Base-by-base conservation (phyloP, 2,329 filamentous ascomycete genomes). In the Tolypocladium cylindrosporum region DNA sequence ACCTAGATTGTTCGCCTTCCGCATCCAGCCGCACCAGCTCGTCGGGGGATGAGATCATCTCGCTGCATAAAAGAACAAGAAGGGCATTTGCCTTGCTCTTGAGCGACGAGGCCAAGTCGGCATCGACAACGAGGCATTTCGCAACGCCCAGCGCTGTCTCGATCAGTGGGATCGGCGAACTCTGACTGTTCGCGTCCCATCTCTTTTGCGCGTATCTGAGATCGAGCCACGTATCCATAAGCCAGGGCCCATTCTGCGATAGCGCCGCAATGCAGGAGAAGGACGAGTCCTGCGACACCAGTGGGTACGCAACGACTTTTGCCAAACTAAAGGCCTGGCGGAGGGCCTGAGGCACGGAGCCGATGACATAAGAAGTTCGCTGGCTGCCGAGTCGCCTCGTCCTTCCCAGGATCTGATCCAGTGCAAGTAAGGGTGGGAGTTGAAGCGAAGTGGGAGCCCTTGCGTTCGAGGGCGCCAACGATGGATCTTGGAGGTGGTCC, bases 151-250 rank as follows among this genome's bases (percentile, higher is more conserved):
- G 58, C 3, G 71, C 67, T 43, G 66, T 69, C 45, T 74, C 69
- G 4, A 81, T 64, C 2, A 76, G 62, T 11, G 69, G 61, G 10
- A 73, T 63, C 4, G 75, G 64, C 24, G 70, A 69, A 42, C 62
- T 65, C 19, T 66, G 66, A 57, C 65, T 63, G 52, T 64, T 42
- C 43, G 65, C 56, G 42, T 71, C 69, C 70, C 76, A 74, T 61
- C 68, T 67, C 37, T 69, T 72, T 58, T 77, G 74, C 13, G 72
- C 65, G 24, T 71, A 64, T 55, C 75, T 71, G 37, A 82, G 66
- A 48, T 75, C 71, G 41, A 77, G 70, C 61, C 77, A 68, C 8
- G 73, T 72, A 63, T 84, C 81, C 59, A 82, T 67, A 14, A 83
- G 67, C 79, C 79, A 82, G 14, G 76, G 72, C 0, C 73, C 66